Percentiles rank a stretch among this genome's conserved stretches.
Conservation (phyloP, 345 rosid species). For the Abelmoschus esculentus region DNA sequence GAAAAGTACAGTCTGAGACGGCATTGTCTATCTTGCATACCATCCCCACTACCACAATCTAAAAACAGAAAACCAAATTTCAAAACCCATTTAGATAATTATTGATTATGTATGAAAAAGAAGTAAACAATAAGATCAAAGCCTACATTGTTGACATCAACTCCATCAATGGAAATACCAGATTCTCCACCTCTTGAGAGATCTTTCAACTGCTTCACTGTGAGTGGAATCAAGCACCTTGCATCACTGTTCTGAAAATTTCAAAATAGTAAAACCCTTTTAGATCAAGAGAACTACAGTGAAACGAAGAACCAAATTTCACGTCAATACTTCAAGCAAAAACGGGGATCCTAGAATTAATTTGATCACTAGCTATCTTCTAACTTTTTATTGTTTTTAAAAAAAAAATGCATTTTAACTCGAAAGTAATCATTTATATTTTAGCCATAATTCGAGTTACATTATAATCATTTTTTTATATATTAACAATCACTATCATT, state of each 20-base stretch:
- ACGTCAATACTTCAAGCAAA: not conserved
- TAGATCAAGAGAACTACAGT: not conserved
- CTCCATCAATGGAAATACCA: constrained; percentile 37
- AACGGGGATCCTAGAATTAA: not conserved
- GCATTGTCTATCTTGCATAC: constrained; percentile 65
- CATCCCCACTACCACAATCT: constrained; percentile 64
- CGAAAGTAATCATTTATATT: not conserved
- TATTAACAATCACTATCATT: not conserved
- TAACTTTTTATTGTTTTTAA: not conserved
- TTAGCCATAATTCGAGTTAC: not conserved
- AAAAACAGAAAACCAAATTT: constrained; percentile 7
- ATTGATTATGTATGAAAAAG: not conserved
- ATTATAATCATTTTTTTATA: not conserved
- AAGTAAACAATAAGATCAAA: not conserved
- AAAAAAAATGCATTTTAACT: not conserved
- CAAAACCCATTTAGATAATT: not conserved
- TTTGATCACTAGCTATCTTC: not conserved
- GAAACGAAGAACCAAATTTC: not conserved
- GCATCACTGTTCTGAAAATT: constrained; percentile 43
- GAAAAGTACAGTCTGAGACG: constrained; percentile 56
- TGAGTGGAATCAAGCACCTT: constrained; percentile 57
- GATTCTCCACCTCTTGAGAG: constrained; percentile 42
- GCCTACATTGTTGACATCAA: constrained; percentile 51
- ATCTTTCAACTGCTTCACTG: constrained; percentile 55
- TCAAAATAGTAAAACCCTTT: not conserved